Conservation (phyloP, 2,329 filamentous ascomycete species). For the Xylaria polymorpha region DNA sequence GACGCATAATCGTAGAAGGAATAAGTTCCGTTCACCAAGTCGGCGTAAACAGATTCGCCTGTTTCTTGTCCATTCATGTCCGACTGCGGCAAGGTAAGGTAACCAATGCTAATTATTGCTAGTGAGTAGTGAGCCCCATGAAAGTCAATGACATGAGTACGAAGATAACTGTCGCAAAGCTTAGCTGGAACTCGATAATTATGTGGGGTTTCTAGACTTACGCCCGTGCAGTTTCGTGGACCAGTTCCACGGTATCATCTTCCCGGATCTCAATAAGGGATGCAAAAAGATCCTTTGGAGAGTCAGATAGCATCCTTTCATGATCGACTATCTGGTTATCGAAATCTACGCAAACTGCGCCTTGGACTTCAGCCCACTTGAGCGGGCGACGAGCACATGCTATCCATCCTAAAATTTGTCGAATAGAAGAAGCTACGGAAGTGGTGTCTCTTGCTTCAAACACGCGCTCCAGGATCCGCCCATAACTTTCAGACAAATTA, state of each 20-base stretch:
- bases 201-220: constrained; percentile 37
- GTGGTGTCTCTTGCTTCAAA: constrained; percentile 28
- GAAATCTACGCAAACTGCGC: constrained; percentile 47
- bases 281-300: constrained; percentile 49
- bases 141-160: constrained; percentile 30
- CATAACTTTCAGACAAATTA: constrained; percentile 39
- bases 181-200: not conserved
- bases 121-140: constrained; percentile 41
- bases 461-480: constrained; percentile 44
- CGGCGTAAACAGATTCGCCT: constrained; percentile 32
- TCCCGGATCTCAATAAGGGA: constrained; percentile 48
- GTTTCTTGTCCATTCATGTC: constrained; percentile 24
- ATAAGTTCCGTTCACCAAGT: constrained; percentile 42
- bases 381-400: constrained; percentile 50
- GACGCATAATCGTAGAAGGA: constrained; percentile 49
- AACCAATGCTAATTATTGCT: constrained; percentile 42
- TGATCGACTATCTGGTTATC: constrained; percentile 44
- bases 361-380: constrained; percentile 53
- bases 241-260: constrained; percentile 47
- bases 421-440: constrained; percentile 30
- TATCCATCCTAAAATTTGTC: constrained; percentile 51
- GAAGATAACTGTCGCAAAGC: constrained; percentile 22
- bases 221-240: constrained; percentile 51
- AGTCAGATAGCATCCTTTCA: constrained; percentile 42
- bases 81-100: constrained; percentile 44